Conservation (phyloP, 108 stramenopile species). For the Cyclotella cryptica region DNA sequence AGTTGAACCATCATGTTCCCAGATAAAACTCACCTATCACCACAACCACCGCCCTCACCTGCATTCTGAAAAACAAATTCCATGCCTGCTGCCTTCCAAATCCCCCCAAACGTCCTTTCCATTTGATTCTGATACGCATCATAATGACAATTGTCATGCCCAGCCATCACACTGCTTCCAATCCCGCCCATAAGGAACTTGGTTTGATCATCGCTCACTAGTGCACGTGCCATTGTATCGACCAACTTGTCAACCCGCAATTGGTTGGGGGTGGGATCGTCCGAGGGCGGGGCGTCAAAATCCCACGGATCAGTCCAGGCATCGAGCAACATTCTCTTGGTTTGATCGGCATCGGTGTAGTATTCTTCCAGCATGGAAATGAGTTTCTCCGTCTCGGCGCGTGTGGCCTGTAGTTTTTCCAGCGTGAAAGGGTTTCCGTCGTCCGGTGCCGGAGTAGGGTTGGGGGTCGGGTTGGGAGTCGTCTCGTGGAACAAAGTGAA, state of each 20-base stretch:
- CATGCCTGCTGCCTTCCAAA: conserved; percentile 60
- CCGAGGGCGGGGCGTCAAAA: conserved; percentile 13
- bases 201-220: conserved; percentile 44
- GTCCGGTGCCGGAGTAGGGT: background rate
- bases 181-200: conserved; percentile 53
- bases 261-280: background rate
- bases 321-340: conserved; percentile 38
- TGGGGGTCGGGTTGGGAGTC: conserved; percentile 1
- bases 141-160: conserved; percentile 59
- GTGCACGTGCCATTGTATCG: conserved; percentile 45
- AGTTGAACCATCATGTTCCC: too few species aligned
- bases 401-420: conserved; percentile 30
- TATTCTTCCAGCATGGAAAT: conserved; percentile 48
- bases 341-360: conserved; percentile 36
- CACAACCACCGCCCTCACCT: conserved; percentile 57
- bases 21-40: conserved; percentile 26
- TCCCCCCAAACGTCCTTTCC: conserved; percentile 39
- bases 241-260: conserved; percentile 22
- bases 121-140: conserved; percentile 56
- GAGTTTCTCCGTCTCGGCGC: conserved; percentile 27
- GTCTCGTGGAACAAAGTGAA: background rate
- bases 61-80: conserved; percentile 61
- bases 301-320: conserved; percentile 42
- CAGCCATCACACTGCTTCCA: conserved; percentile 52
- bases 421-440: conserved; percentile 24